Base-by-base conservation (phyloP, 768 basidiomycete genomes). In the Panellus pusillus region DNA sequence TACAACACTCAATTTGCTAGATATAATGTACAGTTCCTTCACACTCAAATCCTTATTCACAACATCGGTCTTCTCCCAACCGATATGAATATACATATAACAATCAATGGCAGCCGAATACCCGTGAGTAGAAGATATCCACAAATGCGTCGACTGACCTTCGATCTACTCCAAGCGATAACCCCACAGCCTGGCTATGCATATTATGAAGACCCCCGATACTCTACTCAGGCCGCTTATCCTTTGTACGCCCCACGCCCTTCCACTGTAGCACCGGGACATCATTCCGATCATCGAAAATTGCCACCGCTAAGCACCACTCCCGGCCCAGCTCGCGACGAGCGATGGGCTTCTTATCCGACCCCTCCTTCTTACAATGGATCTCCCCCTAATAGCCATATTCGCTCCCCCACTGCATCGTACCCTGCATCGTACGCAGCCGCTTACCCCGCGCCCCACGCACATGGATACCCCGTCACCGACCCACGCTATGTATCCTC, bases 321-420 rank as follows among this genome's bases (percentile, higher is more conserved):
- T 15, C 38, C 74, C n/a, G 56, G 68, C n/a, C 67, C 74, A n/a
- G 73, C 75, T 27, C 58, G 54, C 54, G 72, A 72, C 54, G 81
- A 82, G 43, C 70, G 79, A 64, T 82, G 74, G 78, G 77, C 72
- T 50, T 57, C 74, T 9, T 55, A 67, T 31, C 78, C 73, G 36
- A 69, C 72, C 35, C 67, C 73, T 27, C 65, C 70, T 35, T 68
- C 70, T 35, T 68, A 66, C 24, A 67, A 68, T 28, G 72, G 72
- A 43, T 57, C 73, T 42, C 64, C 72, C 61, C 70, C 68, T 50
- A 72, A 69, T 40, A 61, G 60, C 44, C 71, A 75, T 62, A 80
- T 86, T 66, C 83, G 85, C 58, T 84, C 86, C 12, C 83, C 86
- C 9, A 79, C 83, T 14, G 80, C 83, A 31, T 78, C 80, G 19